Base-by-base conservation (phyloP, 2,329 filamentous ascomycete genomes). In the Cordyceps cicadae region DNA sequence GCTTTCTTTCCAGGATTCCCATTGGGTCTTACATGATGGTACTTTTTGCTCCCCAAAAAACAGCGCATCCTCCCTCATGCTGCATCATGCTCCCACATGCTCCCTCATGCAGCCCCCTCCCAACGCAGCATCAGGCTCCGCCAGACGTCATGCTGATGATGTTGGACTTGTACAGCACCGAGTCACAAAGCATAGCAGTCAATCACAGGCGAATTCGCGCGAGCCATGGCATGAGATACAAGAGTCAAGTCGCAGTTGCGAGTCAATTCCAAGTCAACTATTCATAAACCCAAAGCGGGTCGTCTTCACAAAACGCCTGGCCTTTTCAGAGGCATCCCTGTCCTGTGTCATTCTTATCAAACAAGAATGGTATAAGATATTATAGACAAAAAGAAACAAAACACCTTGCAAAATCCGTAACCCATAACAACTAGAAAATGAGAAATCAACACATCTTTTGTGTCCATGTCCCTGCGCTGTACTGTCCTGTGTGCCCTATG, bases 401-500 rank as follows among this genome's bases (percentile, higher is more conserved):
- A 51, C 55, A 45, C 55, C 55, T 32, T 19, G 19, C 4, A 51
- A 24, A 46, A 34, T 52, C n/a, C 24, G n/a, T 48, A 48, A 11
- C 43, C 54, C 21, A 37, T 37, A 37, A 14, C 12, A 43, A 17
- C 4, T 43, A 6, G n/a, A 43, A n/a, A 17, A 43, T n/a, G 2
- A 43, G 5, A 43, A 17, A 15, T n/a, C 39, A 17, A 43, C 54
- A 56, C 45, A 34, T 39, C 17, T n/a, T 48, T 5, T 9, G 54
- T 26, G 32, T 45, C 32, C 3, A 24, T 24, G 32, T 17, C 19
- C 43, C 54, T 17, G 56, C 56, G 39, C 49, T 48, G 49, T 59
- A 26, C 56, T 59, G 56, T 59, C 48, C 56, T 59, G 56, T 59
- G 49, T 59, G 56, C 56, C 56, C 39, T 46, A 24, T 50, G 34